Evolutionary conservation across 805 yeast species (phyloP), one percentile per base, ranked within the genome.

Genomic region (Schwanniomyces sp.): DNA sequence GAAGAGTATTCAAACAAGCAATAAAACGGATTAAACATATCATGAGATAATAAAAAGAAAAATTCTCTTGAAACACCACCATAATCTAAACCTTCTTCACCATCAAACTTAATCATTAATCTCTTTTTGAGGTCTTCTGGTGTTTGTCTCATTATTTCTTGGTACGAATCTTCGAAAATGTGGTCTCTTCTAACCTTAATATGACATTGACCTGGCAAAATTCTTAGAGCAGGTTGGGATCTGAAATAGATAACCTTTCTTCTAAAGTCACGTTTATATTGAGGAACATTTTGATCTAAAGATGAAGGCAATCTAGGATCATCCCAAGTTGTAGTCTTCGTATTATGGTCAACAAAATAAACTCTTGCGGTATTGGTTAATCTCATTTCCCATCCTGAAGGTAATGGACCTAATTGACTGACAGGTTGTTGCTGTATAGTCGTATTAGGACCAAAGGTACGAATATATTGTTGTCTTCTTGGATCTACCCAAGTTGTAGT

Each of bases 401-500:
- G 99, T 63, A 94, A 77, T 45, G 99, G 99, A 14, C 99, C 99
- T 68, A 94, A 78, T 64, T 95, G 98, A 39, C 96, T 87, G 10
- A 94, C 96, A 27, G 98, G 96, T 74, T 94, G 99, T 60, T 94
- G 98, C 72, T 91, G 97, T 57, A 92, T 90, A 17, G 97, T 90
- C 4, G 96, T 86, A 60, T 83, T 70, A 80, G 91, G 78, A 25
- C 97, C 98, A 67, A 88, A 91, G 52, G 96, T 90, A 66, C 97
- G 86, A 59, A 94, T 94, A 69, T 90, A 94, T 74, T 94, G 99
- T 72, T 94, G 99, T 70, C 99, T 84, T 71, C 99, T 83, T 55
- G 99, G 99, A 69, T 94, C 99, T 41, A 94, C 99, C 99, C 99
- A 94, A 10, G 99, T 94, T 3, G 99, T 94, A 1, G 99, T 94